Evolutionary conservation across 164 flowering plant genomes (phyloP), one percentile per base, ranked within the genome.

Genomic region (Kalanchoe fedtschenkoi): DNA sequence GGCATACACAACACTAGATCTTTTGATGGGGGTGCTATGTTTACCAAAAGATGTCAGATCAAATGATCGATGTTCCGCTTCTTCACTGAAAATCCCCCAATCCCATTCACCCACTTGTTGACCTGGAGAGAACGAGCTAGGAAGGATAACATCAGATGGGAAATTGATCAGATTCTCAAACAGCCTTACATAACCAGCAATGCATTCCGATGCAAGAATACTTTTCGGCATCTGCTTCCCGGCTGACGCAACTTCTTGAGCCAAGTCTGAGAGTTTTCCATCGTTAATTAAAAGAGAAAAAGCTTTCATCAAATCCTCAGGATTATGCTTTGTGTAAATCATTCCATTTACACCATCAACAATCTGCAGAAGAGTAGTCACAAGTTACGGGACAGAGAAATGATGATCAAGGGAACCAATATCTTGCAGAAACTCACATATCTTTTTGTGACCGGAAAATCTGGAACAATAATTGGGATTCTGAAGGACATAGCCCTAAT

Each of bases 401-500:
- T 6, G 32, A 16, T 58, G 62, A 21, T 38, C 35, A 53, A 65
- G 29, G 1, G 24, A 5, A 42, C 29, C 1, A 44, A 35, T 21
- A 56, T 44, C 6, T 15, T 59, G 38, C 62, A 62, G 53, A 42
- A 38, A 80, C 99, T 75, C 70, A 91, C 99, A 76, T 86, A 78
- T 86, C 76, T 82, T 64, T 72, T 82, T 66, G 86, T 75, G 61
- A 77, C 73, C 47, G 90, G 81, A 76, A 76, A 73, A 77, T 91
- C 91, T 62, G 96, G 96, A 44, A 81, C 83, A 63, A 91, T 47
- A 28, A 91, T 55, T 33, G 99, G 99, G 42, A 86, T 76, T 47
- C 76, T 88, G 72, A 84, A 86, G 42, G 90, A 77, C 99, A 95
- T 91, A 61, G 97, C 95, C 69, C 96, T 80, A 35, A 75, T 71